Evolutionary conservation across 106 monocot genomes (phyloP).

Genomic region (Acorus gramineus): DNA sequence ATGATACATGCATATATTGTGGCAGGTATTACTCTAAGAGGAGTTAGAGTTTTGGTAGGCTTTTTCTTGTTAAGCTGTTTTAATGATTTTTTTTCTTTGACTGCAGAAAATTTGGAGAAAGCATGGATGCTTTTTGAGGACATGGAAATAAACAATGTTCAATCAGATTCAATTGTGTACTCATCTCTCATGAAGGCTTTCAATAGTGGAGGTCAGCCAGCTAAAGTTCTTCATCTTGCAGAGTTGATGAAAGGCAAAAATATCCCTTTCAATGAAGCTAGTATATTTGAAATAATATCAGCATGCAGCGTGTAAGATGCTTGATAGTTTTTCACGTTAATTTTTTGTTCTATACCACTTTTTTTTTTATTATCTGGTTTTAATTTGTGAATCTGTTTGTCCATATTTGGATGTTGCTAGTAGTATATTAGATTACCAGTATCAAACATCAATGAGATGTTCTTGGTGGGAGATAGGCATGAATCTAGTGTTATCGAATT

Average conservation of each 20-base stretch:
- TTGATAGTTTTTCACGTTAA: too few species aligned
- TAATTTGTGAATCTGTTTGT: too few species aligned
- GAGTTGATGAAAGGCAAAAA: slow-evolving; percentile 62
- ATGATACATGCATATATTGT: slow-evolving; percentile 74
- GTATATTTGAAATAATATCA: slow-evolving; percentile 60
- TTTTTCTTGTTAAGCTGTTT: not conserved
- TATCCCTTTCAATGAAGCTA: slow-evolving; percentile 49
- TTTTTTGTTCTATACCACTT: too few species aligned
- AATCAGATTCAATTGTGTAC: slow-evolving; percentile 69
- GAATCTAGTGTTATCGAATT: too few species aligned
- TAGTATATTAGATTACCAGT: too few species aligned
- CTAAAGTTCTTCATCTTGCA: slow-evolving; percentile 57
- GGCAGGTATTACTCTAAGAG: slow-evolving; percentile 33
- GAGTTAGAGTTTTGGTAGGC: not conserved
- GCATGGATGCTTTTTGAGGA: slow-evolving; percentile 77
- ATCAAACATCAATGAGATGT: too few species aligned
- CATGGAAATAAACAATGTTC: slow-evolving; percentile 59
- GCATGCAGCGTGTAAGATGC: slow-evolving; percentile 79
- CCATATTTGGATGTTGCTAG: too few species aligned
- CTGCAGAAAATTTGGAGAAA: slow-evolving; percentile 57
- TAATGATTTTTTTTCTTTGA: not conserved
- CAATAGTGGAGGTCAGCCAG: slow-evolving; percentile 53
- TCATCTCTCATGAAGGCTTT: slow-evolving; percentile 74
- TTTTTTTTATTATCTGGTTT: too few species aligned
- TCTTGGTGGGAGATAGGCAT: too few species aligned